Conservation (phyloP, 495 filamentous ascomycete genomes). For the Penicillium simplicissimum region DNA sequence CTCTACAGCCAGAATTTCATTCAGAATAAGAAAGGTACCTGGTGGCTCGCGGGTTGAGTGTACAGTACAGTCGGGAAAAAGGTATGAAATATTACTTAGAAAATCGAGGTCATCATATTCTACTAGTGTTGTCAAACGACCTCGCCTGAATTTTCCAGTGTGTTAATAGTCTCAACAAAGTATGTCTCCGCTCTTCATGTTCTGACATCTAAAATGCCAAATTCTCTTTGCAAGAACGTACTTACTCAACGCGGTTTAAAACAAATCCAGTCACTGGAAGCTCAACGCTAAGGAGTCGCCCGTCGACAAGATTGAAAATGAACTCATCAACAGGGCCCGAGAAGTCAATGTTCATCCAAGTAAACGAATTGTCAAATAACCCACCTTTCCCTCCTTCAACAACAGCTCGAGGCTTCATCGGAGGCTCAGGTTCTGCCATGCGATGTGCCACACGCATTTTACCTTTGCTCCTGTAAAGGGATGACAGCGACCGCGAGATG, state of each 20-base stretch:
- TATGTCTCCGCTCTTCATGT: too few relatives aligned
- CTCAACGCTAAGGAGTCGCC: neutral
- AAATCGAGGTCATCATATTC: too few relatives aligned
- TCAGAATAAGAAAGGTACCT: too few relatives aligned
- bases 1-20: too few relatives aligned
- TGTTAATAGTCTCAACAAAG: too few relatives aligned
- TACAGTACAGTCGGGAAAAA: too few relatives aligned
- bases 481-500: neutral
- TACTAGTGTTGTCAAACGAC: too few relatives aligned
- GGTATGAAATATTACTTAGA: too few relatives aligned
- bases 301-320: neutral
- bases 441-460: slow-evolving; percentile 1
- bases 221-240: too few relatives aligned
- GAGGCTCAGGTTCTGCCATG: neutral
- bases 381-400: slow-evolving; percentile 19
- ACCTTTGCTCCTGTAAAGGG: neutral
- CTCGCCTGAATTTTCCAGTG: too few relatives aligned
- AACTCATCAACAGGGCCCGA: neutral
- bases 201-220: too few relatives aligned
- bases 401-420: slow-evolving; percentile 11
- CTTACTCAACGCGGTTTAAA: neutral
- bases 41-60: too few relatives aligned
- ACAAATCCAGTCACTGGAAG: neutral
- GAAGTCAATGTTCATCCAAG: slow-evolving; percentile 17
- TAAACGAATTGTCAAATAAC: slow-evolving; percentile 16